These are phyloP conservation scores for Botrytis cinerea DNA, from an alignment of 2,329 filamentous ascomycete species.

Conservation along the genomic window DNA sequence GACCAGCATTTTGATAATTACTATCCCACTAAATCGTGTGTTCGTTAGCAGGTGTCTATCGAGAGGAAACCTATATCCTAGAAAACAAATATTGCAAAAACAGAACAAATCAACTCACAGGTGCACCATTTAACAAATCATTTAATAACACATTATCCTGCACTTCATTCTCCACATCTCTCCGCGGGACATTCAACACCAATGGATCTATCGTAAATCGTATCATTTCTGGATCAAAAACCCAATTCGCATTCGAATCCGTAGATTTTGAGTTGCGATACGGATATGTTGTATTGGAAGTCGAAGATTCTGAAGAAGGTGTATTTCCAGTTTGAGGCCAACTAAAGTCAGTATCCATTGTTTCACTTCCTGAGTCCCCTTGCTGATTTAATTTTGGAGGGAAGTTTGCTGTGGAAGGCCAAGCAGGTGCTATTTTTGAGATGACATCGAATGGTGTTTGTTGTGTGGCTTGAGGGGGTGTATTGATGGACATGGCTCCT, in stretches of 20 bases:
- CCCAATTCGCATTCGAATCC: background rate
- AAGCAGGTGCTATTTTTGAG: background rate
- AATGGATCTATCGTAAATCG: background rate
- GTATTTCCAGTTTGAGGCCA: constrained; percentile 20
- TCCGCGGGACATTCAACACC: background rate
- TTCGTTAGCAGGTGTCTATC: background rate
- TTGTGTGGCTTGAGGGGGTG: background rate
- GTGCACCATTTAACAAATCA: background rate
- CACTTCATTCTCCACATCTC: background rate
- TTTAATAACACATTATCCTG: constrained; percentile 6
- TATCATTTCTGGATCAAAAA: background rate
- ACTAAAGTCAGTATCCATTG: constrained; percentile 20
- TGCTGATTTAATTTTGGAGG: background rate
- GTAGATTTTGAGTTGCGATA: constrained; percentile 5
- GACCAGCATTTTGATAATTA: background rate
- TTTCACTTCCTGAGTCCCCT: constrained; percentile 5
- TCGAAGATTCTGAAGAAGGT: constrained; percentile 24
- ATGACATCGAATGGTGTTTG: background rate
- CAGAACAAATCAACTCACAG: background rate
- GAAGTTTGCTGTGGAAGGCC: background rate
- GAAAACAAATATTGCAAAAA: background rate
- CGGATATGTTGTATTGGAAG: constrained; percentile 11
- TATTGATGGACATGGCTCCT: background rate
- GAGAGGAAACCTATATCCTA: background rate
- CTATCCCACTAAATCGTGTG: background rate